Conservation (phyloP, 306 rosid species). For the Gastrolobium bilobum region DNA sequence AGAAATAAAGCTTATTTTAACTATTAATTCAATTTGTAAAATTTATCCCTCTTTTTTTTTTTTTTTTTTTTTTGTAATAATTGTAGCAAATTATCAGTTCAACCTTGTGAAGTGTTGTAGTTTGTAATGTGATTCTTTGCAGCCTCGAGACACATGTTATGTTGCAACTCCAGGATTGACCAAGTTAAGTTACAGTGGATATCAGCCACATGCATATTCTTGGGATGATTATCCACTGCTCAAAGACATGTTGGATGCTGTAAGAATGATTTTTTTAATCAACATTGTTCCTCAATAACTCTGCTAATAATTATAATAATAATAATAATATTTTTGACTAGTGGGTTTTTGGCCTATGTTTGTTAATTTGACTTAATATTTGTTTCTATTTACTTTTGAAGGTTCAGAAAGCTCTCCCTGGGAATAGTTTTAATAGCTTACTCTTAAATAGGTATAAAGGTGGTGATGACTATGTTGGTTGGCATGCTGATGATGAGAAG, state of each 20-base stretch:
- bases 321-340: slow-evolving; percentile 3
- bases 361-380: slow-evolving; percentile 22
- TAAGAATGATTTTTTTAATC: slow-evolving; percentile 46
- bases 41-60: background rate
- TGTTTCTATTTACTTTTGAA: slow-evolving; percentile 48
- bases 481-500: slow-evolving; percentile 98
- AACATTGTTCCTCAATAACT: slow-evolving; percentile 28
- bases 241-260: slow-evolving; percentile 79
- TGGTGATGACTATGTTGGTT: slow-evolving; percentile 87
- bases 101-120: slow-evolving; percentile 16
- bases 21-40: background rate
- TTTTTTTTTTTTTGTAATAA: background rate
- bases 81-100: background rate
- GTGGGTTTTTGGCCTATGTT: slow-evolving; percentile 3
- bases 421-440: slow-evolving; percentile 91
- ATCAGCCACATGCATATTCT: slow-evolving; percentile 79
- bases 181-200: slow-evolving; percentile 81
- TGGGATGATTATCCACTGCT: slow-evolving; percentile 92
- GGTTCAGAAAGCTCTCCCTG: slow-evolving; percentile 93
- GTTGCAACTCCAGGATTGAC: slow-evolving; percentile 88
- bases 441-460: slow-evolving; percentile 86
- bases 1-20: background rate
- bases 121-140: slow-evolving; percentile 46
- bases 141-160: slow-evolving; percentile 95
- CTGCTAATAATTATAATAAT: slow-evolving; percentile 20